phyloP scores from a whole-genome alignment of 768 basidiomycete species.

The Wakefieldia striispora region DNA sequence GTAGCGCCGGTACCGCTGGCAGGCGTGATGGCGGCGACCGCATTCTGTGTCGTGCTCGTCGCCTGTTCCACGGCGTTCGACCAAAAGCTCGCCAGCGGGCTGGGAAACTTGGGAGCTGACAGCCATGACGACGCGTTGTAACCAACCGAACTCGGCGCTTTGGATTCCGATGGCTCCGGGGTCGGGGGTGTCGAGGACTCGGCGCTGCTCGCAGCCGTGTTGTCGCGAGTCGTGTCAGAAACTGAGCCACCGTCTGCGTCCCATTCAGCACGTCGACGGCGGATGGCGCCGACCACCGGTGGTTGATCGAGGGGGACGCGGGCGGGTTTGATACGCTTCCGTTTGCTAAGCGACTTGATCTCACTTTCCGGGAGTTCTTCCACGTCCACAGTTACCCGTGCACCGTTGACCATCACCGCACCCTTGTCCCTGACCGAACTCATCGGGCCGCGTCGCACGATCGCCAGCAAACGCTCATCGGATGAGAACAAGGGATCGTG shows the following conservation, averaged over 20 bases:
- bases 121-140: constrained; percentile 41
- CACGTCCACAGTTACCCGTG: constrained; percentile 77
- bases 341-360: constrained; percentile 75
- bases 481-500: constrained; percentile 80
- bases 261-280: constrained; percentile 72
- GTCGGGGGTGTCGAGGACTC: constrained; percentile 20
- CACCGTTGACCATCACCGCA: constrained; percentile 85
- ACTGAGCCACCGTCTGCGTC: constrained; percentile 46
- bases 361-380: constrained; percentile 88
- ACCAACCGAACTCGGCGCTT: constrained; percentile 7
- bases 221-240: constrained; percentile 17
- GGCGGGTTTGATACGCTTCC: constrained; percentile 81
- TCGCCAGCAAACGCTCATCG: constrained; percentile 70
- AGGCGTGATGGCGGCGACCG: constrained; percentile 76
- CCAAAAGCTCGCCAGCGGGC: constrained; percentile 69
- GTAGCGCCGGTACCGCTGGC: constrained; percentile 35
- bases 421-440: constrained; percentile 66
- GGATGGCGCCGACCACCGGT: constrained; percentile 70
- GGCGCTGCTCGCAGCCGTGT: constrained; percentile 7
- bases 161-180: constrained; percentile 22
- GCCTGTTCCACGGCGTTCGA: constrained; percentile 75
- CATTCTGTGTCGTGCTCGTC: constrained; percentile 67
- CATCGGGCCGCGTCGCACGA: constrained; percentile 69
- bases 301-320: constrained; percentile 94
- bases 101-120: constrained; percentile 63